Base-by-base conservation (phyloP, 1,284 basidiomycete genomes). In the Cutaneotrichosporon cutaneum region DNA sequence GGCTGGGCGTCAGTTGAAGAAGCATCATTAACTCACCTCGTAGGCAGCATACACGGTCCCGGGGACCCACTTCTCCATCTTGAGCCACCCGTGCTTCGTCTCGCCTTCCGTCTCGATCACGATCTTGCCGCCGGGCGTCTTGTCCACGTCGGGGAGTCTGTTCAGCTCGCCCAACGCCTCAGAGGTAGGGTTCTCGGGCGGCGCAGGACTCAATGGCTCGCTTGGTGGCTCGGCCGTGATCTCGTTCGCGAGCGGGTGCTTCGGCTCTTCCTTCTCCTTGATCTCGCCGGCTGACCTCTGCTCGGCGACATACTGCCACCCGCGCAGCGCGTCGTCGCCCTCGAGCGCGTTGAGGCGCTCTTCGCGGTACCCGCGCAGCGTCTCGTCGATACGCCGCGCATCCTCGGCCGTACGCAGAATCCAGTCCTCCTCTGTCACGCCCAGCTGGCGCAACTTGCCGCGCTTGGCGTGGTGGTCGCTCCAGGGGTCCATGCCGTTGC, bases 371-470 rank as follows among this genome's bases (percentile, higher is more conserved):
- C 81, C 83, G 32, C 80, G 73, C 83, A 90, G 87, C 65, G 87
- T 86, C 42, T 83, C 79, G 63, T 87, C 88, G 56, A 86, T 82
- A 42, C 88, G 85, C 4, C 80, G 70, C 0, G 86, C 85, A 33
- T 87, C 83, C 70, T 82, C 82, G 2, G 92, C 89, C 59, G 87
- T 87, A 72, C 88, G 83, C 68, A 80, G 82, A 88, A 95, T 93
- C 92, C 92, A 96, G 72, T 94, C 93, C 70, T 93, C 88, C 71
- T 87, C 87, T 32, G 84, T 87, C 13, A 93, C 84, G 0, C 90
- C 90, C 59, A 90, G 87, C 13, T 87, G 62, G 44, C 70, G 58
- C 47, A 82, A 64, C 59, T 68, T 72, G 13, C 72, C 67, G 13
- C 78, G 72, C 60, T 79, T 77, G 64, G 89, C 91, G 59, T 88